Evolutionary conservation across 1,139 yeast species (phyloP).

Genomic region (Hyphopichia pseudoburtonii): DNA sequence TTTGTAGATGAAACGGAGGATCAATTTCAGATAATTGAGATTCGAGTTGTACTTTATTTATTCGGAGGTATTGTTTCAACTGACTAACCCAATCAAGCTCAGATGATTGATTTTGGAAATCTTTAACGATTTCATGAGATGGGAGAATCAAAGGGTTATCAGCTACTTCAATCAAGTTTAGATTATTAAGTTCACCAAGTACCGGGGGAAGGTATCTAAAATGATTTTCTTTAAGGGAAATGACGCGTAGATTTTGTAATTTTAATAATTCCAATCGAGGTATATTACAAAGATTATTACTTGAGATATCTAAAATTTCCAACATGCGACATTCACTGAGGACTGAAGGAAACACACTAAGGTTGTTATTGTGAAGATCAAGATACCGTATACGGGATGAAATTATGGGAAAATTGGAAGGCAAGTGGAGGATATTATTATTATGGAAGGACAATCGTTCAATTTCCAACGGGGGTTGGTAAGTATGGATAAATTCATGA

Average conservation of each 20-base stretch:
- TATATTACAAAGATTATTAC: conserved; percentile 45
- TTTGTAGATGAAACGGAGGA: conserved; percentile 6
- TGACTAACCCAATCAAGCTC: conserved; percentile 58
- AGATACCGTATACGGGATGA: conserved; percentile 53
- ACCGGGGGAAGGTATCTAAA: conserved; percentile 59
- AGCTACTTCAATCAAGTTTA: conserved; percentile 68
- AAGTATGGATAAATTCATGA: conserved; percentile 24
- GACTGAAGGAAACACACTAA: conserved; percentile 53
- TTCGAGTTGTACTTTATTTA: conserved; percentile 29
- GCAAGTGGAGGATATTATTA: conserved; percentile 49
- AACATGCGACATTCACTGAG: conserved; percentile 42
- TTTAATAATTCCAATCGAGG: conserved; percentile 41
- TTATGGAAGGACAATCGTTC: conserved; percentile 56
- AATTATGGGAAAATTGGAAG: conserved; percentile 47
- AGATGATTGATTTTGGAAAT: conserved; percentile 35
- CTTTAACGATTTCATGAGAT: conserved; percentile 35
- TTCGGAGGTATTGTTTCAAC: conserved; percentile 42
- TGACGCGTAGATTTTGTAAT: conserved; percentile 50
- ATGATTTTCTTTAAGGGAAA: conserved; percentile 64
- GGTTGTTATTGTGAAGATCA: conserved; percentile 63
- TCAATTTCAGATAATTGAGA: conserved; percentile 3
- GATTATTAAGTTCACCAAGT: conserved; percentile 49
- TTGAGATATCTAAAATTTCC: conserved; percentile 69
- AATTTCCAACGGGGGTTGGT: conserved; percentile 38
- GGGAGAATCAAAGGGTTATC: conserved; percentile 65